Base-by-base conservation (phyloP, 108 stramenopile species). In the Discostella pseudostelligera region DNA sequence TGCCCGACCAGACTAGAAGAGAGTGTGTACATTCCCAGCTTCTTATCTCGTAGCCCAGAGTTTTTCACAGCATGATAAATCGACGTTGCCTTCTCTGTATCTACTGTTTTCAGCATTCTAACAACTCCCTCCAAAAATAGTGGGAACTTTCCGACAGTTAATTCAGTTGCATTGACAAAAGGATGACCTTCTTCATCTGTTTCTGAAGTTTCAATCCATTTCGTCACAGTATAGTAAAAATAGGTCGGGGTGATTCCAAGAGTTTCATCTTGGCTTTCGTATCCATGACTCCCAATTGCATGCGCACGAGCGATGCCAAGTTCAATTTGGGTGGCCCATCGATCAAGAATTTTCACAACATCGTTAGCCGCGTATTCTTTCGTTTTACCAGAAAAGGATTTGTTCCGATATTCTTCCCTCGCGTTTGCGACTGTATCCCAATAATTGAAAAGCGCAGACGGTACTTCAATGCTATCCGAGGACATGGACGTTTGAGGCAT, bases 91-190 rank as follows among this genome's bases (percentile, higher is more conserved):
- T 80, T 72, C 17, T 80, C 81, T 26, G 84, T 54, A 25, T 95
- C 81, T 57, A 86, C 88, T 39, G 81, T 76, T 44, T 95, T 83
- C 17, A 88, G 90, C 85, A 96, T 97, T 43, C 97, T 81, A 44
- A 90, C 89, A 45, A 92, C 90, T 20, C 89, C 93, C 62, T 97
- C 97, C 44, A 97, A 80, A 76, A 96, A 97, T 44, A 95, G 82
- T 35, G 97, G 97, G 72, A 97, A 92, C 2, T 62, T 78, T 68
- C 84, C 86, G 67, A 92, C 90, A 56, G 72, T 81, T 89, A 97
- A 92, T 6, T 87, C 65, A 62, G 76, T 70, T 22, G 92, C 86
- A 54, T 85, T 82, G 55, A 88, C 93, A 40, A 86, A 76, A 36
- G 92, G 90, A 36, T 87, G 83, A 40, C 90, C 90, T 20, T 81